Evolutionary conservation across 1,139 yeast species (phyloP).

Genomic region (Kodamaea sp.): DNA sequence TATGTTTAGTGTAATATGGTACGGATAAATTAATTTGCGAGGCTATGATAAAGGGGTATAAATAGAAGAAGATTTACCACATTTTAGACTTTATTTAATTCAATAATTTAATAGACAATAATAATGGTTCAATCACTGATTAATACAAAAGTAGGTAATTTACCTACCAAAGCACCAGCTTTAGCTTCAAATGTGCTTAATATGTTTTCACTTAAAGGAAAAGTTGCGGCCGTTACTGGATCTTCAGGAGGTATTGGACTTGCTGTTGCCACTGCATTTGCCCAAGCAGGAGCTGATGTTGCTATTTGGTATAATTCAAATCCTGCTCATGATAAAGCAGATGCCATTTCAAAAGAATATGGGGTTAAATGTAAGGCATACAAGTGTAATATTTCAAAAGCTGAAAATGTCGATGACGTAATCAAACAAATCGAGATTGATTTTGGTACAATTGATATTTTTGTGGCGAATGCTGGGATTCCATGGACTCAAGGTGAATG

Average conservation of each 20-base stretch:
- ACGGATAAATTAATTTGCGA: too few species aligned
- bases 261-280: conserved; percentile 80
- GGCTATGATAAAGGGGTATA: neutral
- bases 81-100: neutral
- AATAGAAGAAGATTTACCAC: neutral
- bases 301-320: conserved; percentile 78
- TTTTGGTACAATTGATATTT: conserved; percentile 73
- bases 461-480: conserved; percentile 90
- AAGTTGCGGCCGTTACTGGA: conserved; percentile 86
- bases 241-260: conserved; percentile 83
- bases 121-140: conserved; percentile 9
- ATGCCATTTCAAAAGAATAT: conserved; percentile 53
- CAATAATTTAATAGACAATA: neutral
- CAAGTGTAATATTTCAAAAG: conserved; percentile 62
- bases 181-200: conserved; percentile 37
- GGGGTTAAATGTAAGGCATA: conserved; percentile 69
- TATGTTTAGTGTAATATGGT: too few species aligned
- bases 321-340: conserved; percentile 59
- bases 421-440: conserved; percentile 60
- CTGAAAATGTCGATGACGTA: conserved; percentile 54
- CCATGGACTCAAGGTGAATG: conserved; percentile 66
- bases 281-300: conserved; percentile 89
- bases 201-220: conserved; percentile 69
- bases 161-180: conserved; percentile 23
- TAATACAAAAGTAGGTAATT: conserved; percentile 11